phyloP scores from a whole-genome alignment of 192 early-diverging fungal genomes.

The Kappamyces sp. region DNA sequence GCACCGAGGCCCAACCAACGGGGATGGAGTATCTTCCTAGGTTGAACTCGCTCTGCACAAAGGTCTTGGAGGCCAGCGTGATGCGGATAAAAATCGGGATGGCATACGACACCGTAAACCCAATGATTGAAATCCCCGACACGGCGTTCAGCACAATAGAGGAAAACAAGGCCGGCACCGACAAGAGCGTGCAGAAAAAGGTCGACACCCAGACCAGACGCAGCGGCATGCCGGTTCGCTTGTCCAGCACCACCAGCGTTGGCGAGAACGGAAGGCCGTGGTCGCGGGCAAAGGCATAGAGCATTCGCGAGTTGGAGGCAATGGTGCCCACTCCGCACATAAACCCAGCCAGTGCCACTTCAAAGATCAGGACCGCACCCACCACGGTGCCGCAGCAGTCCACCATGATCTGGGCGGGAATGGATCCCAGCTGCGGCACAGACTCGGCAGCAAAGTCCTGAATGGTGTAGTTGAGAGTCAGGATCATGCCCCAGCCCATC shows the following conservation, averaged over 20 bases:
- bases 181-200: constrained; percentile 28
- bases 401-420: constrained; percentile 31
- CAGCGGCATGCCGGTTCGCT: constrained; percentile 34
- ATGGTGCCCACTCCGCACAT: constrained; percentile 34
- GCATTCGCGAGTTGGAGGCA: constrained; percentile 41
- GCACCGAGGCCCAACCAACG: constrained; percentile 31
- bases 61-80: constrained; percentile 30
- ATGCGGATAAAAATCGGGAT: constrained; percentile 40
- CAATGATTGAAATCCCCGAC: constrained; percentile 30
- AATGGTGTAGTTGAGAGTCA: constrained; percentile 29
- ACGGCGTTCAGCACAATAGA: constrained; percentile 32
- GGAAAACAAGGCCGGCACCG: constrained; percentile 38
- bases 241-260: constrained; percentile 33
- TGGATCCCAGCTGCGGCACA: constrained; percentile 18
- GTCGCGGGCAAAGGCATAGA: constrained; percentile 52
- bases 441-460: constrained; percentile 19
- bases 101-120: constrained; percentile 38
- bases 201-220: constrained; percentile 39
- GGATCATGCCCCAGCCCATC: constrained; percentile 36
- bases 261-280: constrained; percentile 35
- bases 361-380: constrained; percentile 31
- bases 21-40: constrained; percentile 28
- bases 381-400: constrained; percentile 26
- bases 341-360: constrained; percentile 33
- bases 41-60: constrained; percentile 38